These are phyloP conservation scores for Penicillium sp. DNA, from an alignment of 2,329 filamentous ascomycete genomes.

Conservation along the genomic window DNA sequence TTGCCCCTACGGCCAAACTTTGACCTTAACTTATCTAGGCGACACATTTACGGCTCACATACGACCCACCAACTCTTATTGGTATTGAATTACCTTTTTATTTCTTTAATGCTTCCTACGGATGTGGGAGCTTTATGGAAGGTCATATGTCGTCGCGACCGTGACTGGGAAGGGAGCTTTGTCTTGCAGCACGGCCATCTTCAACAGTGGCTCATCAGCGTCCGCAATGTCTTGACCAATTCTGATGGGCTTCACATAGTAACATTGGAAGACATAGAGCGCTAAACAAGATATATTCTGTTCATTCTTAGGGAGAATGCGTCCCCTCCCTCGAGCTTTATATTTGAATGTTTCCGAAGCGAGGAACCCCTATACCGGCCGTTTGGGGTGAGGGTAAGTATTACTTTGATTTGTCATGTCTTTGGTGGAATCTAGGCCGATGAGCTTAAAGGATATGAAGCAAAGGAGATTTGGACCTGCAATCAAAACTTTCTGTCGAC, in stretches of 20 bases:
- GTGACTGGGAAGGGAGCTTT: conserved; percentile 1
- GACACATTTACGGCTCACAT: neutral
- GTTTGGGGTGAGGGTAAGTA: neutral
- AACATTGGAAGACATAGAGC: neutral
- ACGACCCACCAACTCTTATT: neutral
- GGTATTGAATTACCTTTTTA: neutral
- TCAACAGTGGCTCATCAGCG: neutral
- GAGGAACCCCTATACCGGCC: neutral
- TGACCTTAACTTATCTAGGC: neutral
- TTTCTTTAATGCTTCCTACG: neutral
- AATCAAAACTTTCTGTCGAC: neutral
- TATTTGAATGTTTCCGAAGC: neutral
- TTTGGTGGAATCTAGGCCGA: neutral
- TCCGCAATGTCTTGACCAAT: neutral
- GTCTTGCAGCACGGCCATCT: neutral
- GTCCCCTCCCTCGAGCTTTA: neutral
- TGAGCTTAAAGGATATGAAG: neutral
- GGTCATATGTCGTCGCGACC: neutral
- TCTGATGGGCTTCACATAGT: neutral
- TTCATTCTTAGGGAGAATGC: neutral
- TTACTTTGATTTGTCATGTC: neutral
- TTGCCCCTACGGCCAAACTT: neutral
- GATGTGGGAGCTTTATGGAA: neutral
- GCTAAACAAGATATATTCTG: neutral
- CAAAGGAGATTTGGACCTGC: neutral